Base-by-base conservation (phyloP, 805 yeast species). In the Suhomyces sp. region DNA sequence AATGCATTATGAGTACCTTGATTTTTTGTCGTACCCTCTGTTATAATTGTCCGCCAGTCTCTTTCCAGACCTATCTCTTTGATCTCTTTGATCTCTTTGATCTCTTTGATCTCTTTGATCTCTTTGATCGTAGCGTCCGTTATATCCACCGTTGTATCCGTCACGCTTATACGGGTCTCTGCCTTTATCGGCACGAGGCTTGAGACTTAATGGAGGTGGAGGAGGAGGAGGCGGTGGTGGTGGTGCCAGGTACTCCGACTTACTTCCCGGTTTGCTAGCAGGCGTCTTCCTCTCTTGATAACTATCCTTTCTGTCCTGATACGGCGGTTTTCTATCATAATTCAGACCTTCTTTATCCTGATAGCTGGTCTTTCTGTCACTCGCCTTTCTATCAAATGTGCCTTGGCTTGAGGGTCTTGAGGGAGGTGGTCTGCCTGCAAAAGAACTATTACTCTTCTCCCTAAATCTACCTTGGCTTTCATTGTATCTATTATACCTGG, bases 1-100 rank as follows among this genome's bases (percentile, higher is more conserved):
- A 36, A 44, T 24, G 33, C 13, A 9, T 40, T 23, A 13, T 6
- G 49, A 69, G 54, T 67, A 64, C 51, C 66, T 70, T 48, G 59
- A 63, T 53, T 65, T 69, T 52, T 72, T 72, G 44, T 69, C 72
- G 50, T 66, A 63, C 13, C 53, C 50, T 17, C 55, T 24, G 44
- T 46, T 33, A 10, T 52, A 42, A 12, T 50, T 35, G 17, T 50
- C 47, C 26, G 24, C 42, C 12, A 17, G 44, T 35, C 56, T 50
- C 44, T 54, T 33, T 35, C 46, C 26, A 8, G 27, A 47, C 17
- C 53, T 33, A 35, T 15, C 38, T 35, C 38, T 35, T 22, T 48
- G 44, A 33, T 45, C 44, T 22, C 44, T 17, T 26, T 26, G 29
- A n/a, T 44, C 50, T 44, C 52, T 51, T 6, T 45, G 57, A 44